Evolutionary conservation across 2,329 filamentous ascomycete species (phyloP), one percentile per base, ranked within the genome.

Genomic region (Elsinoe arachidis): DNA sequence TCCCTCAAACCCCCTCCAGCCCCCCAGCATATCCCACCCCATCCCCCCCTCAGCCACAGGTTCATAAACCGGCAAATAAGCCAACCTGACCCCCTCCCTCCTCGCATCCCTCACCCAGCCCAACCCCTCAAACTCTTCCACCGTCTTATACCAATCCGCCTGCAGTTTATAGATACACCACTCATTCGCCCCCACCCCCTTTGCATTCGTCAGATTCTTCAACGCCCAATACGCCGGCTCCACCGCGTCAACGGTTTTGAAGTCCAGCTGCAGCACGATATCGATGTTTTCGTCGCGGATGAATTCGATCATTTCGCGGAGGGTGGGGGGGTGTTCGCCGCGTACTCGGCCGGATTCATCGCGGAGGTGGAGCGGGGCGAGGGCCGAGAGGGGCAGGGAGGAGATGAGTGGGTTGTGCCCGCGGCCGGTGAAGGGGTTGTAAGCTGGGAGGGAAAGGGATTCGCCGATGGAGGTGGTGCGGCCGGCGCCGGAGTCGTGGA

Each of bases 81-180:
- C 58, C 10, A 62, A 15, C 21, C 21, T 17, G 7, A 30, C 21
- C 11, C 44, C 44, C 7, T 17, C 9, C 11, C 6, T 9, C 15
- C 62, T 61, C 2, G 61, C 61, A 59, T 63, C 61, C 34, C 60
- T 60, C 2, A 63, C 61, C 60, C 60, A 63, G 5, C 39, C 21
- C 43, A 58, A 30, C 10, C 58, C 60, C 33, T 63, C 61, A n/a
- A 63, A 63, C 5, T 53, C 26, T 14, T 57, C 54, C 1, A 58
- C 58, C 12, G 39, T 61, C 52, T 58, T 59, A 26, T 60, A 61
- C 59, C 60, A 63, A 2, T 39, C 55, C 9, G 56, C 55, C 37
- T 61, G 58, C 30, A 61, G 51, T 44, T 63, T 63, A 56, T 63
- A 60, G 21, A 63, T 63, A 33, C 61, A 61, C 61, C 61, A 63